Evolutionary conservation across 495 filamentous ascomycete genomes (phyloP), one percentile per base, ranked within the genome.

Genomic region (Aspergillus olivimuriae): DNA sequence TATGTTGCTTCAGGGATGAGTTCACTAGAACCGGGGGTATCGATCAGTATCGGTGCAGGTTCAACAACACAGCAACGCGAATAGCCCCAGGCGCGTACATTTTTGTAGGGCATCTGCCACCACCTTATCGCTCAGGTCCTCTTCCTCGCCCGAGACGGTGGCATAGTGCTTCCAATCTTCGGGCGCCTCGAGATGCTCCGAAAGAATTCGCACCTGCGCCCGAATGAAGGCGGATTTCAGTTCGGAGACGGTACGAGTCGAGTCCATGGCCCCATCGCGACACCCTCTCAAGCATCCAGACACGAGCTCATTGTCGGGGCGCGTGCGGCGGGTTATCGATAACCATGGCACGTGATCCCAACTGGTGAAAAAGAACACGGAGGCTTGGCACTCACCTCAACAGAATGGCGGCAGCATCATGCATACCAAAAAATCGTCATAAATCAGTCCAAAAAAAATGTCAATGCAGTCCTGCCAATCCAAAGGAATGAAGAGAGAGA

Each of bases 221-320:
- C 74, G 58, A 19, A 87, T 71, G 51, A 86, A 87, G 49, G 68
- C 58, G 12, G 79, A 76, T 54, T 87, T 87, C 46, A 82, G 60
- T 44, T 77, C 68, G 39, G 78, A 65, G 44, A 86, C 72, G 16
- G 81, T 74, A 38, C 62, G 59, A 44, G 60, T 54, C 37, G 62
- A 61, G 41, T 70, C 59, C 72, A 76, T 77, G 20, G 44, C 52
- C 43, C 44, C 51, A 56, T 56, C 34, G 36, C 43, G 56, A 48
- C 47, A 34, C 33, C 32, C 33, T 33, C 37, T 46, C 39, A 34
- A 39, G 21, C 12, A 28, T 39, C 17, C 41, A 39, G 23, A 43
- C 19, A 44, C 14, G 23, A 21, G 43, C 32, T 11, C 37, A 44
- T 37, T 7, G 22, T 19, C 24, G n/a, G 10, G 34, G 43, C 24